Conservation (phyloP, 257 asterid genomes). For the Cordia subcordata region DNA sequence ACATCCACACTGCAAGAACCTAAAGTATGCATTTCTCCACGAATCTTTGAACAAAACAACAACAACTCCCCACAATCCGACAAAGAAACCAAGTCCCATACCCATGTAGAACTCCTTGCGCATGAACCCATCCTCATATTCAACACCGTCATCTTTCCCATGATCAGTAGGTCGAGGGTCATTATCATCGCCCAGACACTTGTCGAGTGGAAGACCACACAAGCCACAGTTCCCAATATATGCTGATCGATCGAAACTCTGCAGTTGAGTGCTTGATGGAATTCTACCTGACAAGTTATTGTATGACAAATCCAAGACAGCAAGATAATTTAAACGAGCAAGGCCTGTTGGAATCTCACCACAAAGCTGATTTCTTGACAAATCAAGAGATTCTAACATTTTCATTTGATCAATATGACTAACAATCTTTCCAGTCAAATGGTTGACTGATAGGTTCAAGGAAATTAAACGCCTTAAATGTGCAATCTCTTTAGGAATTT, state of each 20-base stretch:
- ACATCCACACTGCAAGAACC: background rate
- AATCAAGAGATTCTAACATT: constrained; percentile 28
- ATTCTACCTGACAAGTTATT: constrained; percentile 28
- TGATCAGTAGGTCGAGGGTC: no score
- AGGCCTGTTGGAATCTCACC: constrained; percentile 28
- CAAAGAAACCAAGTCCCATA: background rate
- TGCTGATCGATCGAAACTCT: constrained; percentile 18
- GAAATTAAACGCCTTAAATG: constrained; percentile 16
- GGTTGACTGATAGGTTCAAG: constrained; percentile 26
- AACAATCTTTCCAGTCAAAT: constrained; percentile 22
- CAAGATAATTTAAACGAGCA: constrained; percentile 8
- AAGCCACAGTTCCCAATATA: constrained; percentile 20
- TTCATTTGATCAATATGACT: constrained; percentile 21
- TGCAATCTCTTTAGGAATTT: constrained; percentile 15
- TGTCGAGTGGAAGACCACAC: constrained; percentile 22
- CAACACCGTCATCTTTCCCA: no score
- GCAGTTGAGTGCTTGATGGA: constrained; percentile 30
- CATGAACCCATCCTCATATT: background rate
- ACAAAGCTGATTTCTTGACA: constrained; percentile 26
- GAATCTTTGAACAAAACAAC: constrained; percentile 5
- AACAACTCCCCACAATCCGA: constrained; percentile 6
- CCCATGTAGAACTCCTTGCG: background rate
- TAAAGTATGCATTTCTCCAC: constrained; percentile 12
- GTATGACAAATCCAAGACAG: constrained; percentile 24
- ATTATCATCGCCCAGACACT: constrained; percentile 4